A percentile compares a stretch with the other conserved stretches of the same genome.
These are phyloP conservation scores for Cajanus cajan DNA, from an alignment of 306 rosid species.

Conservation along the genomic window DNA sequence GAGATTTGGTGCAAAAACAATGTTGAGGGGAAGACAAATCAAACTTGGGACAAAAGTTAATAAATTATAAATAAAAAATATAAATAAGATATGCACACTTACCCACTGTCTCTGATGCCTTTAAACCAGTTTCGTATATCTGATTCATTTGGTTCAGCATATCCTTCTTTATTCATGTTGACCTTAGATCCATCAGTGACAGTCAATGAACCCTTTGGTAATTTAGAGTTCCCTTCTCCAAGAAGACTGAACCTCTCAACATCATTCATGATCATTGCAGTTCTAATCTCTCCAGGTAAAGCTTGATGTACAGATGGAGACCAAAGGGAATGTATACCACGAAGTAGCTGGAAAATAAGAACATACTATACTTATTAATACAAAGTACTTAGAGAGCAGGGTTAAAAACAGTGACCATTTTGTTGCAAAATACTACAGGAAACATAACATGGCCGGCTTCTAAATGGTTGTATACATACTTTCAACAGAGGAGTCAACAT, in stretches of 20 bases:
- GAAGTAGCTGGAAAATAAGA: slow-evolving; percentile 75
- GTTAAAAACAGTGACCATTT: slow-evolving; percentile 18
- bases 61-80: not conserved
- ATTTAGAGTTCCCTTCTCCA: slow-evolving; percentile 87
- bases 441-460: slow-evolving; percentile 24
- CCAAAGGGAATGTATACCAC: slow-evolving; percentile 87
- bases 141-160: slow-evolving; percentile 61
- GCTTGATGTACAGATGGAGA: slow-evolving; percentile 66
- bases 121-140: slow-evolving; percentile 92
- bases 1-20: slow-evolving; percentile 14
- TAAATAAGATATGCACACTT: slow-evolving; percentile 34
- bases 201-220: slow-evolving; percentile 50
- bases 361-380: slow-evolving; percentile 22
- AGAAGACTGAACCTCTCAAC: slow-evolving; percentile 78
- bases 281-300: slow-evolving; percentile 77
- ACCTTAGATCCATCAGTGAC: slow-evolving; percentile 51
- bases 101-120: slow-evolving; percentile 97
- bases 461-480: slow-evolving; percentile 47
- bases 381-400: slow-evolving; percentile 10
- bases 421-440: slow-evolving; percentile 32
- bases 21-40: not conserved
- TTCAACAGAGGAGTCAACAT: slow-evolving; percentile 94
- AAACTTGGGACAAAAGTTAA: not conserved
- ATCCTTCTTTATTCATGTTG: slow-evolving; percentile 62
- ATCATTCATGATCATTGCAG: slow-evolving; percentile 87